Percentiles rank a stretch among this genome's conserved stretches.
These are phyloP conservation scores for Hanseniaspora taiwanica DNA, from an alignment of 805 yeast genomes.

Conservation along the genomic window DNA sequence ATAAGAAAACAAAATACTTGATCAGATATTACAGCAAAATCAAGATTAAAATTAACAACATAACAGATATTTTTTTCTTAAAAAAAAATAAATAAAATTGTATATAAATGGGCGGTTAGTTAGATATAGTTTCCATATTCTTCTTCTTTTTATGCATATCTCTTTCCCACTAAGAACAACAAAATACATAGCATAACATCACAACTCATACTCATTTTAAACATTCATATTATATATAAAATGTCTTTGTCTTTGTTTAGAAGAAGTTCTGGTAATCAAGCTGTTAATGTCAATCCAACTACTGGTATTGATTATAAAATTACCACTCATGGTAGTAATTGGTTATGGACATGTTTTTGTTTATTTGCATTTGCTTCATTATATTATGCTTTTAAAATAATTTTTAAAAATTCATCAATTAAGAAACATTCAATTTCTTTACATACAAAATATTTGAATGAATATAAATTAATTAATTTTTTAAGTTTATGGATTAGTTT, in stretches of 20 bases:
- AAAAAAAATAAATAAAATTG: no score
- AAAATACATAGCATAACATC: background rate
- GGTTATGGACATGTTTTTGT: slow-evolving; percentile 40
- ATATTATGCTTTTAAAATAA: slow-evolving; percentile 8
- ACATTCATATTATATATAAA: background rate
- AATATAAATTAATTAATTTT: slow-evolving; percentile 8
- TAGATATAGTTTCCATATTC: no score
- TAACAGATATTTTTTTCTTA: no score
- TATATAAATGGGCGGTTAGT: no score
- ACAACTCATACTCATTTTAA: no score
- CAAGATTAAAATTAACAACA: no score
- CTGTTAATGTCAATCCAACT: slow-evolving; percentile 32
- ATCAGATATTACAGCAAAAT: no score
- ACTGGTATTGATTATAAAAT: slow-evolving; percentile 35
- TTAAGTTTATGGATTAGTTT: slow-evolving; percentile 25
- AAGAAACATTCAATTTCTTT: no score
- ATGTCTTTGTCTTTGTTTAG: background rate
- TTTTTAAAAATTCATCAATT: no score
- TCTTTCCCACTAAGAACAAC: no score
- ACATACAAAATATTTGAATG: background rate
- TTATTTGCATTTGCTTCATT: slow-evolving; percentile 2
- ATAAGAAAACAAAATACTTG: no score
- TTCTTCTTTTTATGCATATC: no score
- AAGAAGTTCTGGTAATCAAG: slow-evolving; percentile 24
- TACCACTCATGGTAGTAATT: slow-evolving; percentile 48